phyloP scores from a whole-genome alignment of 306 rosid genomes.

The Cicer arietinum region DNA sequence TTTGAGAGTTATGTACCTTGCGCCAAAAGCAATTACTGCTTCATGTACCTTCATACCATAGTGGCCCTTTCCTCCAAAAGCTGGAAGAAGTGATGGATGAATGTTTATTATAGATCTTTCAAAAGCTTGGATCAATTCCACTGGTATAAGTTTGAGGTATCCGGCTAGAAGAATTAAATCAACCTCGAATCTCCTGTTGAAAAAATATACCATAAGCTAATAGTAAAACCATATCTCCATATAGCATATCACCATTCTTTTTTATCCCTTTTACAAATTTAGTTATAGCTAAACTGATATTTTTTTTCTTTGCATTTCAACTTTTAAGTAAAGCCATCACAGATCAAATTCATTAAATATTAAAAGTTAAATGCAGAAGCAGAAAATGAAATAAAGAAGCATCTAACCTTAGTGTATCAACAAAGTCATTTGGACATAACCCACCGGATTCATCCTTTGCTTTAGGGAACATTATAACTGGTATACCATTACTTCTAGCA shows the following conservation, averaged over 20 bases:
- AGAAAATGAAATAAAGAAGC: conserved; percentile 33
- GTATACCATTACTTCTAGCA: conserved; percentile 76
- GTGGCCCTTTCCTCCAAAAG: conserved; percentile 95
- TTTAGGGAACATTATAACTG: conserved; percentile 71
- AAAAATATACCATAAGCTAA: conserved; percentile 18
- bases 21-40: conserved; percentile 92
- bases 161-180: conserved; percentile 92
- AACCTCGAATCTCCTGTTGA: conserved; percentile 64
- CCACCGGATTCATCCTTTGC: conserved; percentile 51
- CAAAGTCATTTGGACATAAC: conserved; percentile 65
- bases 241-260: conserved; percentile 16
- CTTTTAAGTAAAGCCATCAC: conserved; percentile 15
- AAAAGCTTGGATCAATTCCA: conserved; percentile 72
- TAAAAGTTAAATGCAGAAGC: conserved; percentile 29
- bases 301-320: neutral
- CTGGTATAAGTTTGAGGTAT: conserved; percentile 82
- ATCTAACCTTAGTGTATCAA: conserved; percentile 64
- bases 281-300: neutral
- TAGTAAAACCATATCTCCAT: conserved; percentile 12
- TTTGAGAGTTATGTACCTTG: conserved; percentile 56
- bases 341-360: neutral
- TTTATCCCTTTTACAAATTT: neutral
- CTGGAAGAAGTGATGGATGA: conserved; percentile 96
- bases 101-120: conserved; percentile 75
- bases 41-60: conserved; percentile 93